Evolutionary conservation across 768 basidiomycete species (phyloP).

Genomic region (Lenzites betulinus): DNA sequence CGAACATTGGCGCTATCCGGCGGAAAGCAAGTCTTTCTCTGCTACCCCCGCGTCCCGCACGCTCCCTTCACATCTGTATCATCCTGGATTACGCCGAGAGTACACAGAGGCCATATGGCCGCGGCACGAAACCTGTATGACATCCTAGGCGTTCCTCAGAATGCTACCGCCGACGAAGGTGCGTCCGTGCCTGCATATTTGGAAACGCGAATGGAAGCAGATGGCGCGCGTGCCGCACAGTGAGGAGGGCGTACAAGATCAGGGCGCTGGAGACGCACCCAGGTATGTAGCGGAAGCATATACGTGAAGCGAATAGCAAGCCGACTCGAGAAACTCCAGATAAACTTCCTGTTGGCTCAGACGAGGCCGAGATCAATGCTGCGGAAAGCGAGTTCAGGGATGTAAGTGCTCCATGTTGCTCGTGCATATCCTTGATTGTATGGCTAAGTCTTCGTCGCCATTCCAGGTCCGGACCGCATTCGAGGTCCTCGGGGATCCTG

Average conservation of each 20-base stretch:
- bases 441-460: background rate
- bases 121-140: conserved; percentile 30
- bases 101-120: conserved; percentile 27
- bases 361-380: conserved; percentile 25
- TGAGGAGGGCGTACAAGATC: conserved; percentile 35
- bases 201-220: background rate
- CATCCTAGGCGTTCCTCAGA: conserved; percentile 29
- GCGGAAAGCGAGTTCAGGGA: conserved; percentile 33
- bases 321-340: conserved; percentile 23
- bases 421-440: too few species aligned
- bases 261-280: conserved; percentile 35
- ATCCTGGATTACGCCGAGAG: conserved; percentile 15
- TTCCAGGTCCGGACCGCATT: conserved; percentile 31
- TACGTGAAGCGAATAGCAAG: background rate
- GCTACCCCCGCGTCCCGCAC: conserved; percentile 12
- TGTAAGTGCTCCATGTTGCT: conserved; percentile 15
- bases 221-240: conserved; percentile 12
- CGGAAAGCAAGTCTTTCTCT: conserved; percentile 4
- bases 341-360: conserved; percentile 30
- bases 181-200: background rate
- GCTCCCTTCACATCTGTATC: conserved; percentile 7
- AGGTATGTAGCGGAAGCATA: conserved; percentile 19
- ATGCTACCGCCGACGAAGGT: conserved; percentile 34
- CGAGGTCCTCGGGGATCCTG: conserved; percentile 35
- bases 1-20: conserved; percentile 14